Evolutionary conservation across 148 eudicot genomes (phyloP).

Genomic region (Selenicereus undatus): DNA sequence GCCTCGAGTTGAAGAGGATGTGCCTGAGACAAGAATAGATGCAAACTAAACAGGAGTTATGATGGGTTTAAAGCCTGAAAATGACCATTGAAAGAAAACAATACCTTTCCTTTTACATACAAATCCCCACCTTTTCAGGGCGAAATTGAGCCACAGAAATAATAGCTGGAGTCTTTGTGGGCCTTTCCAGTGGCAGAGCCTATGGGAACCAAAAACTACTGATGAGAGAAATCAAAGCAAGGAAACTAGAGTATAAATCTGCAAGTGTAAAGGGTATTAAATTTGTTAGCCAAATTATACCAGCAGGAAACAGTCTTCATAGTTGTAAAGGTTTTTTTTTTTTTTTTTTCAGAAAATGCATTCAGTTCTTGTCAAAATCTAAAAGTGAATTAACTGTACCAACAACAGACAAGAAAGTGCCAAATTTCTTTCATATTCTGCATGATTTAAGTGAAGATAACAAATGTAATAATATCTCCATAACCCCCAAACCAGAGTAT

Average conservation of each 20-base stretch:
- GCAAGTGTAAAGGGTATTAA: background rate
- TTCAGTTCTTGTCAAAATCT: background rate
- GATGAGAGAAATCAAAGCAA: constrained; percentile 6
- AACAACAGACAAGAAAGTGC: background rate
- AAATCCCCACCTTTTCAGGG: constrained; percentile 90
- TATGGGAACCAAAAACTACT: constrained; percentile 29
- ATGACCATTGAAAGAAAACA: constrained; percentile 9
- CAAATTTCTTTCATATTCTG: background rate
- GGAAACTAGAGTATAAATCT: background rate
- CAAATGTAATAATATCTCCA: no score
- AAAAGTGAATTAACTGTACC: background rate
- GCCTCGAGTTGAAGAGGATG: constrained; percentile 91
- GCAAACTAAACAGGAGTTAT: constrained; percentile 14
- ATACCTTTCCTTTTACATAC: constrained; percentile 28
- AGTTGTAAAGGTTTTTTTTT: background rate
- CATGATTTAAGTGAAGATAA: no score
- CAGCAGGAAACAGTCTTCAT: background rate
- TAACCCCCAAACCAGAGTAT: no score
- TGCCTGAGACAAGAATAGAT: constrained; percentile 50
- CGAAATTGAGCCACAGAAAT: constrained; percentile 98
- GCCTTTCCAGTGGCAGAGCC: constrained; percentile 77
- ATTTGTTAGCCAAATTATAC: background rate
- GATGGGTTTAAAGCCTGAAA: constrained; percentile 15
- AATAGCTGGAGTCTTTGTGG: constrained; percentile 41
- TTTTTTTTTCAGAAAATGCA: background rate